Base-by-base conservation (phyloP, 805 yeast genomes). In the Soucietia sequanensis region DNA sequence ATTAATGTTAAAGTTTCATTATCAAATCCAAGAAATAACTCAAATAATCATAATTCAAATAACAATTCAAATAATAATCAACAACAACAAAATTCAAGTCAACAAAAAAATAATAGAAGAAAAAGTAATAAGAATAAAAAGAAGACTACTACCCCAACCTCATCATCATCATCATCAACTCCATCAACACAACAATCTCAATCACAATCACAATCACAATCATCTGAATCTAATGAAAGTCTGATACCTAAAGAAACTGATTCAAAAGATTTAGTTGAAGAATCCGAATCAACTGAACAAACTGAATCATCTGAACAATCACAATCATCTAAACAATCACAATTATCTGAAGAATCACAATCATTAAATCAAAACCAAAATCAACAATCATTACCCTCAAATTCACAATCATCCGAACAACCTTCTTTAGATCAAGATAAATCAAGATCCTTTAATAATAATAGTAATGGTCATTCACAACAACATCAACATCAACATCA, bases 1-100 rank as follows among this genome's bases (percentile, higher is more conserved):
- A 60, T 68, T 35, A 56, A 45, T 37, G 72, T 71, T 21, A 68
- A 68, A 43, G 70, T 68, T 18, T 59, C 57, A 25, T 59, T 68
- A 44, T 63, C 70, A 21, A 58, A 50, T 42, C 46, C 66, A n/a
- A 62, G 68, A 52, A 44, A 43, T 33, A 42, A 42, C 29, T 25
- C 23, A 27, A 51, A 45, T 30, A 50, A 49, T 32, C 59, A 54
- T 27, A 39, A 46, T 22, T 44, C 50, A 33, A 48, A 37, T 44
- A 59, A 52, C 49, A 54, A 50, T 44, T 55, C 54, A 46, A 57
- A 61, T 37, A 54, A 52, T 41, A 48, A 48, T 45, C 28, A 50
- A 40, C 34, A 38, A 50, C 17, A 42, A 45, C n/a, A n/a, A n/a
- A n/a, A n/a, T n/a, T n/a, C n/a, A n/a, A n/a, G n/a, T n/a, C 24